A percentile compares a stretch with the other conserved stretches of the same genome.
These are phyloP conservation scores for Candida lessepsii DNA, from an alignment of 805 yeast genomes.

Conservation along the genomic window DNA sequence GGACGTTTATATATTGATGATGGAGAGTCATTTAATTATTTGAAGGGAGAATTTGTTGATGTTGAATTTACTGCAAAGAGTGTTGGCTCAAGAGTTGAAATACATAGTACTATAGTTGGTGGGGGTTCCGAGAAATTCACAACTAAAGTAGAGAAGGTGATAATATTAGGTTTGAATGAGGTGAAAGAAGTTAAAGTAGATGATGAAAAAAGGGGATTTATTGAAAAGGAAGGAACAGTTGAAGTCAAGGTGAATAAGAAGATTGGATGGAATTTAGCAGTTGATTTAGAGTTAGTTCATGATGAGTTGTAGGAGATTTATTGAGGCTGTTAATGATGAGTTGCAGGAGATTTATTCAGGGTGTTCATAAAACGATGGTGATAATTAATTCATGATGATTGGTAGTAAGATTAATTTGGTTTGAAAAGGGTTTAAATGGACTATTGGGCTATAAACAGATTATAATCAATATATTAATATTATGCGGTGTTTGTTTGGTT, in stretches of 20 bases:
- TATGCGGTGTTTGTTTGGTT: too few relatives aligned
- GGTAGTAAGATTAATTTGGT: too few relatives aligned
- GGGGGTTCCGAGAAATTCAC: too few relatives aligned
- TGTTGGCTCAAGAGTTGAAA: slow-evolving; percentile 1
- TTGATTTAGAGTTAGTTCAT: slow-evolving; percentile 17
- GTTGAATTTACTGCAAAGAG: slow-evolving; percentile 20
- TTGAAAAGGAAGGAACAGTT: background rate
- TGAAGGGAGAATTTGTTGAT: slow-evolving; percentile 45
- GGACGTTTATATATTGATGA: slow-evolving; percentile 78
- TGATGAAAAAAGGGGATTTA: slow-evolving; percentile 17
- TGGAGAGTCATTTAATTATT: slow-evolving; percentile 67
- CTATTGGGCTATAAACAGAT: too few relatives aligned
- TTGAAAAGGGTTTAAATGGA: too few relatives aligned
- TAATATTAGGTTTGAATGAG: slow-evolving; percentile 41
- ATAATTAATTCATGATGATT: too few relatives aligned
- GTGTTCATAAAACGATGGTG: too few relatives aligned
- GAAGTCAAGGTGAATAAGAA: slow-evolving; percentile 25
- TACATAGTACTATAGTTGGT: too few relatives aligned
- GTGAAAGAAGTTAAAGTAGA: background rate
- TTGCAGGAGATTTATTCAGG: too few relatives aligned
- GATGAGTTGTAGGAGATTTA: too few relatives aligned
- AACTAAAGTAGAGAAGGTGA: slow-evolving; percentile 55
- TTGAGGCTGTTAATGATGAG: too few relatives aligned
- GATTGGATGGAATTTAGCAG: slow-evolving; percentile 46
- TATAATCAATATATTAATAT: too few relatives aligned